Evolutionary conservation across 768 basidiomycete genomes (phyloP), one percentile per base, ranked within the genome.

Genomic region (Gymnopilus dilepis): DNA sequence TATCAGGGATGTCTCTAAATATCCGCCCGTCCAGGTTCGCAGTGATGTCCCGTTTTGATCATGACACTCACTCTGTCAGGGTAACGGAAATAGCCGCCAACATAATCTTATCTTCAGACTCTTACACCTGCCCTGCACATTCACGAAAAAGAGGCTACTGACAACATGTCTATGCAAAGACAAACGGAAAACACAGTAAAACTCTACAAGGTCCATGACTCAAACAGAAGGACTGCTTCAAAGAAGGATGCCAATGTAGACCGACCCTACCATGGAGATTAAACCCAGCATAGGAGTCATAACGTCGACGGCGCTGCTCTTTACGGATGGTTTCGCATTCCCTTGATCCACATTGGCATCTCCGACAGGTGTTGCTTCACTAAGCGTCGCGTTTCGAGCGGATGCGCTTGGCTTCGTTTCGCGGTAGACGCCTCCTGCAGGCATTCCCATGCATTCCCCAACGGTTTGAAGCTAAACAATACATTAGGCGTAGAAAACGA

Each of bases 371-470:
- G 77, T 76, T 47, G 74, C 61, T 56, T 73, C 75, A 42, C 76
- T 75, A 22, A 64, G 64, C 30, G 72, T 68, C 53, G 76, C 72
- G 59, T 82, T 79, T 26, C 86, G 87, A 82, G 90, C 90, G 0
- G 86, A 75, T n/a, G 68, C 70, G 72, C 95, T 95, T 60, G 78
- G 77, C 62, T 85, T 92, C 19, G 89, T 91, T 78, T 97, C 95
- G 37, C 87, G 78, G 77, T 97, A 99, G 42, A 95, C 78, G 69
- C 96, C 83, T 28, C 78, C 75, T n/a, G 82, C 67, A 11, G 86
- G 82, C 63, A 86, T 82, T 52, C 82, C 83, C 60, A 83, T 79
- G 81, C 96, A 99, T 61, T 85, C 69, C 26, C 92, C 90, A 73
- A 98, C 90, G 47, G 92, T 81, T 77, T 89, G 80, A 61, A 91